phyloP scores from a whole-genome alignment of 2,329 filamentous ascomycete species.

The Curvularia lunata region DNA sequence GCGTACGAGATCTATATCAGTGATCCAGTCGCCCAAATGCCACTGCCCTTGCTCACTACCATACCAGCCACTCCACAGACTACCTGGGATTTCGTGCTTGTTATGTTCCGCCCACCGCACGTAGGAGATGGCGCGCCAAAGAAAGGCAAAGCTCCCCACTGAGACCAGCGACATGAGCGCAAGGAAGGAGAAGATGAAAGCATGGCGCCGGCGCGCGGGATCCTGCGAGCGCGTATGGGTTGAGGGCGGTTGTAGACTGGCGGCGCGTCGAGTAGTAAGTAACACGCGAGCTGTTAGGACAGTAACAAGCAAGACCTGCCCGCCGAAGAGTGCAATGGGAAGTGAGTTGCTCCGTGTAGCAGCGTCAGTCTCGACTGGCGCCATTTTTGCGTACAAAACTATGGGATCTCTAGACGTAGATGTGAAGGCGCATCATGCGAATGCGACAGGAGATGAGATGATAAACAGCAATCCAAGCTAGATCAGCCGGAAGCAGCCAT shows the following conservation, averaged over 20 bases:
- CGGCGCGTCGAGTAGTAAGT: conserved; percentile 39
- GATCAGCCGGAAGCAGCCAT: conserved; percentile 6
- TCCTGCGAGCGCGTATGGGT: conserved; percentile 44
- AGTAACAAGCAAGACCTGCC: conserved; percentile 40
- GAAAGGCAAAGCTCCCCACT: conserved; percentile 54
- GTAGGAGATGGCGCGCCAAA: conserved; percentile 58
- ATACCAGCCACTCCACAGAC: conserved; percentile 49
- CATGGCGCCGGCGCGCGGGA: conserved; percentile 39
- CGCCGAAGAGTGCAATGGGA: conserved; percentile 41
- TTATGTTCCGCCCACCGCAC: conserved; percentile 56
- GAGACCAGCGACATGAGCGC: conserved; percentile 55
- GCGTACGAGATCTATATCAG: conserved; percentile 59
- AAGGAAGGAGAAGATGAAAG: conserved; percentile 53
- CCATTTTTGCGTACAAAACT: conserved; percentile 32
- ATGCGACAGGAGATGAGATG: conserved; percentile 7
- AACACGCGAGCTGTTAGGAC: conserved; percentile 40
- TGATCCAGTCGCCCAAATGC: conserved; percentile 60
- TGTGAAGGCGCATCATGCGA: conserved; percentile 23
- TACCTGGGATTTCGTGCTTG: conserved; percentile 51
- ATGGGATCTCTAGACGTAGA: conserved; percentile 12
- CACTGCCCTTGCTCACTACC: conserved; percentile 43
- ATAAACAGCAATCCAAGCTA: conserved; percentile 3
- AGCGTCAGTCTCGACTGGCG: conserved; percentile 43
- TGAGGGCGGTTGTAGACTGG: conserved; percentile 42
- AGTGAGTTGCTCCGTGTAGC: conserved; percentile 41